Base-by-base conservation (phyloP, 768 basidiomycete genomes). In the Vishniacozyma victoriae region DNA sequence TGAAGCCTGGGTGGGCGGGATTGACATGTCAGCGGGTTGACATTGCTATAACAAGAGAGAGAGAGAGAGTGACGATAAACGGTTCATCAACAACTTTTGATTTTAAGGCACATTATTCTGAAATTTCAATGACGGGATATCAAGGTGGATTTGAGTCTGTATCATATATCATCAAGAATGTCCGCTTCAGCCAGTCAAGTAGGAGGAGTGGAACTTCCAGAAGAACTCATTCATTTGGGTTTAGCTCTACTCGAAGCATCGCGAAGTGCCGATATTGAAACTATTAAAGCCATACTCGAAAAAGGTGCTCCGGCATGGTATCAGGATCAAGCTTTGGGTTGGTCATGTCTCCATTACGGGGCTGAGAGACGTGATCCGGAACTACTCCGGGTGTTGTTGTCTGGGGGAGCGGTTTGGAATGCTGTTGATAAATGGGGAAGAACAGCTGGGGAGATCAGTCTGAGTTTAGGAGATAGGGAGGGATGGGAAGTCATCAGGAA, bases 321-420 rank as follows among this genome's bases (percentile, higher is more conserved):
- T 65, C 89, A 95, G 71, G 85, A 85, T 66, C 79, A 80, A 40
- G 76, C 76, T 6, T 81, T 85, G 57, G 91, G 90, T 0, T 83
- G 82, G 54, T 89, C 88, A 4, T 78, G 83, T 15, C 71, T 97
- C 37, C 93, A 97, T 64, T 89, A 87, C 14, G 93, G 60, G 0
- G 58, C 64, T 5, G 89, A 85, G 57, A 70, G 78, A 38, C 82
- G 84, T 59, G 80, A 85, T 56, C 65, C 77, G 2, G 75, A 77
- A n/a, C 74, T 93, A 14, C 77, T 85, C 11, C 78, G 78, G 44
- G 64, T 78, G 5, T 75, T 97, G 26, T 76, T 99, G 22, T 76
- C 82, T n/a, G 77, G 80, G 46, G 91, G 93, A 12, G 91, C 88
- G 1, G 67, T 89, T 0, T 99, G 95, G 95, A 95, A 92, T 71